Evolutionary conservation across 1,284 basidiomycete genomes (phyloP).

Genomic region (Singerocomus inundabilis): DNA sequence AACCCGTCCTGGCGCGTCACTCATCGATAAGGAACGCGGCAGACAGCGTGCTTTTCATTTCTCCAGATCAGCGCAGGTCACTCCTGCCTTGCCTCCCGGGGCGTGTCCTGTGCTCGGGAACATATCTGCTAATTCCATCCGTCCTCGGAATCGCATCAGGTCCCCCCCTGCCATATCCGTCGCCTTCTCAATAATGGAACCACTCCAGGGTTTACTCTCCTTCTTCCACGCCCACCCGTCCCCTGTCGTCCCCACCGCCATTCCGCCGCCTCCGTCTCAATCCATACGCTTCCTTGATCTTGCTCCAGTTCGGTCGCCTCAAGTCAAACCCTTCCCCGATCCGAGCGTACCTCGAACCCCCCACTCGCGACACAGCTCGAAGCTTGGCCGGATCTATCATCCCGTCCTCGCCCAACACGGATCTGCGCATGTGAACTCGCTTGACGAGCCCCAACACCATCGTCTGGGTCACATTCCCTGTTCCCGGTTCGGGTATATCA

Average conservation of each 20-base stretch:
- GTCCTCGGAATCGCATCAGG: conserved; percentile 20
- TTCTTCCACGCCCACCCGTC: conserved; percentile 8
- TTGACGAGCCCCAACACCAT: conserved; percentile 66
- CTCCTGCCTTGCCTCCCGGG: conserved; percentile 21
- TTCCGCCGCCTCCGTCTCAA: conserved; percentile 5
- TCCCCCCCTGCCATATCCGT: conserved; percentile 10
- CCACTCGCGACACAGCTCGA: conserved; percentile 60
- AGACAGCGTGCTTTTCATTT: conserved; percentile 33
- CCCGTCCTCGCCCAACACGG: conserved; percentile 50
- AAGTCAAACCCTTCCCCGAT: conserved; percentile 58
- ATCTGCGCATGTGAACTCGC: conserved; percentile 57
- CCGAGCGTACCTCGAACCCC: conserved; percentile 58
- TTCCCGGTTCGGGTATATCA: conserved; percentile 47
- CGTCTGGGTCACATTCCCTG: conserved; percentile 47
- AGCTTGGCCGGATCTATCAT: conserved; percentile 60
- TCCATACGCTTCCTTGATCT: conserved; percentile 39
- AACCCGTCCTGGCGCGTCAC: conserved; percentile 10
- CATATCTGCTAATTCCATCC: conserved; percentile 21
- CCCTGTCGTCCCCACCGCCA: conserved; percentile 9
- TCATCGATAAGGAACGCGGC: conserved; percentile 29
- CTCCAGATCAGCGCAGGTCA: conserved; percentile 29
- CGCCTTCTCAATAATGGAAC: conserved; percentile 27
- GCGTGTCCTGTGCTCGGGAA: conserved; percentile 24
- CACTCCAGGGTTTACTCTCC: conserved; percentile 1
- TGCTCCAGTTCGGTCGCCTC: conserved; percentile 56